phyloP scores from a whole-genome alignment of 2,329 filamentous ascomycete genomes.

The Chrysoporthe austroafricana region DNA sequence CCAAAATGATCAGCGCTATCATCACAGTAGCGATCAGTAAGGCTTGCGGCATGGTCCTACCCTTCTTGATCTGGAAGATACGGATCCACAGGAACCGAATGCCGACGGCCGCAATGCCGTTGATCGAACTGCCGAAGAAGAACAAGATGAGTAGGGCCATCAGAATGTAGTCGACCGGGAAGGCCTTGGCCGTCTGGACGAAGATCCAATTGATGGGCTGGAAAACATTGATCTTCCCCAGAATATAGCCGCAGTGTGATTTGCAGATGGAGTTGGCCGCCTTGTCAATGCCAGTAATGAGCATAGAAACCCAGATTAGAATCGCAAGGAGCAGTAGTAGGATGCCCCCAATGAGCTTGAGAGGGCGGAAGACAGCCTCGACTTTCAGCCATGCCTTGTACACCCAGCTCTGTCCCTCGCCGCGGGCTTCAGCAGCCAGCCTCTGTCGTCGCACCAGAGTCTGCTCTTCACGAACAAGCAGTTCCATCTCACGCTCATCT shows the following conservation, averaged over 20 bases:
- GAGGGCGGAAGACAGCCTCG: constrained; percentile 79
- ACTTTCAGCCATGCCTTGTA: constrained; percentile 78
- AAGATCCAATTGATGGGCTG: constrained; percentile 94
- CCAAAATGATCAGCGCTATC: constrained; percentile 85
- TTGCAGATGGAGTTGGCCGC: constrained; percentile 94
- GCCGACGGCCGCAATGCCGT: constrained; percentile 83
- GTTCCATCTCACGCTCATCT: constrained; percentile 86
- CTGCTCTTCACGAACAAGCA: constrained; percentile 85
- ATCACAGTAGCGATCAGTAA: constrained; percentile 89
- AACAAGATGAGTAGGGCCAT: constrained; percentile 84
- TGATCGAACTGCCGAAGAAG: constrained; percentile 86
- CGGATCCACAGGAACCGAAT: constrained; percentile 96
- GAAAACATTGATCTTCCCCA: constrained; percentile 86
- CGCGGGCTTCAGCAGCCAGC: constrained; percentile 79
- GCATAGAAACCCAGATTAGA: constrained; percentile 86
- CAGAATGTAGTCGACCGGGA: constrained; percentile 90
- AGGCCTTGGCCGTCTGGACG: constrained; percentile 77
- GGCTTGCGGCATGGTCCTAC: constrained; percentile 88
- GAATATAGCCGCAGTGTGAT: constrained; percentile 85
- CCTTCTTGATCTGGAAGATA: constrained; percentile 88
- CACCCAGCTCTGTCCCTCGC: constrained; percentile 75
- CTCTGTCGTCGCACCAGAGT: constrained; percentile 89
- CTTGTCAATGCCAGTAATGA: constrained; percentile 95
- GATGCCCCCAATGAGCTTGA: constrained; percentile 86
- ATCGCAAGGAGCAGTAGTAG: constrained; percentile 75